Evolutionary conservation across 2,329 filamentous ascomycete genomes (phyloP).

Genomic region (Neocucurbitaria cava): DNA sequence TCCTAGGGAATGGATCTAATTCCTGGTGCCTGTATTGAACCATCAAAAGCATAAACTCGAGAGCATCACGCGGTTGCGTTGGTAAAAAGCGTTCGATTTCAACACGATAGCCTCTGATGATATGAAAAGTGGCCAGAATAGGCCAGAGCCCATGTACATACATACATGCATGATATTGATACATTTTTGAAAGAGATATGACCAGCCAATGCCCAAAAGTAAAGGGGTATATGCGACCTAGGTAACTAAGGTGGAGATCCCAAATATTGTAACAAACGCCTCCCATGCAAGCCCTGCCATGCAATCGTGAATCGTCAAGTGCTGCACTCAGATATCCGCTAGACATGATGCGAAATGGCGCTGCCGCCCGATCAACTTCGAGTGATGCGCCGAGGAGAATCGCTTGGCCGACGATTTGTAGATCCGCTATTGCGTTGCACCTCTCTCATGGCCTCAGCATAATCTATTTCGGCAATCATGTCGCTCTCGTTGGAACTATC

Average conservation of each 20-base stretch:
- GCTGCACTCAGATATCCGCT: background rate
- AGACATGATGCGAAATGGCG: background rate
- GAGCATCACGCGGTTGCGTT: too few relatives aligned
- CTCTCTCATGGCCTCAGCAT: conserved; percentile 39
- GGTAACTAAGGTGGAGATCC: background rate
- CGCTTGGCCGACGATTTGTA: conserved; percentile 3
- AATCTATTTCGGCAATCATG: conserved; percentile 34
- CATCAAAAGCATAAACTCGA: too few relatives aligned
- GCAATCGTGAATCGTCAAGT: background rate
- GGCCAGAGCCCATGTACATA: background rate
- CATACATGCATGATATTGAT: background rate
- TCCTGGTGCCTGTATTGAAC: background rate
- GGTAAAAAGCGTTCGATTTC: background rate
- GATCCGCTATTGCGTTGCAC: conserved; percentile 24
- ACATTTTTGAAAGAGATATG: background rate
- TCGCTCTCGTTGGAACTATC: conserved; percentile 21
- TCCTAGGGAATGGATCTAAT: conserved; percentile 28
- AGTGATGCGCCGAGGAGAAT: background rate
- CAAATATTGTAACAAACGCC: background rate
- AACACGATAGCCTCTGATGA: background rate
- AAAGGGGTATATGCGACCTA: background rate
- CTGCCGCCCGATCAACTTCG: background rate
- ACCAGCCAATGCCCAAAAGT: background rate
- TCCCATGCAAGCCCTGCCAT: background rate
- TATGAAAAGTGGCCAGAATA: too few relatives aligned